These are phyloP conservation scores for Phytophthora sansomeana DNA, from an alignment of 352 stramenopile species.

Conservation along the genomic window DNA sequence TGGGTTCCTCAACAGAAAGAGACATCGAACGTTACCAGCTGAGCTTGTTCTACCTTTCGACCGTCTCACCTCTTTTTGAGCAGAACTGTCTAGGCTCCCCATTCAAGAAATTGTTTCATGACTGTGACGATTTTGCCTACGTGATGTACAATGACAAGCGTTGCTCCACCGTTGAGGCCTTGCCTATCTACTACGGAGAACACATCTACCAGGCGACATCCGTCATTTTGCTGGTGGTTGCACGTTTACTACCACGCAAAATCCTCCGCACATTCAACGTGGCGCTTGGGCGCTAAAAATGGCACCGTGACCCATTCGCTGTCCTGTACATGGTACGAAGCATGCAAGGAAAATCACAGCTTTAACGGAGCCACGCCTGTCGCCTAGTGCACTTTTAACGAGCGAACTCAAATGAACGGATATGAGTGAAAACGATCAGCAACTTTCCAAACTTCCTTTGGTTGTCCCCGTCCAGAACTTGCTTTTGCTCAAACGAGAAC, in stretches of 20 bases:
- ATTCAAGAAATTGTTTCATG: constrained; percentile 33
- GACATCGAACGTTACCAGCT: neutral
- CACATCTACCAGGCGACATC: constrained; percentile 29
- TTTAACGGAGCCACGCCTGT: constrained; percentile 22
- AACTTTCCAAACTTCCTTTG: too few relatives aligned
- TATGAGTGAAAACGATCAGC: too few relatives aligned
- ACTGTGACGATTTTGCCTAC: constrained; percentile 40
- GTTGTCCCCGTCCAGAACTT: too few relatives aligned
- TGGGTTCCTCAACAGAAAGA: constrained; percentile 11
- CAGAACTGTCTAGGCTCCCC: constrained; percentile 25
- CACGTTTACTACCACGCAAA: constrained; percentile 25
- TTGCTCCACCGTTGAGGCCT: constrained; percentile 20
- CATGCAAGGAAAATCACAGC: constrained; percentile 15
- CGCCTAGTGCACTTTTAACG: constrained; percentile 10
- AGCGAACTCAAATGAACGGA: too few relatives aligned
- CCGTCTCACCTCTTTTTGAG: too few relatives aligned
- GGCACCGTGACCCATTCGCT: constrained; percentile 16
- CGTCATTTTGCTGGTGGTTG: constrained; percentile 21
- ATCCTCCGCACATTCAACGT: constrained; percentile 42
- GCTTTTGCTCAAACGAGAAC: too few relatives aligned
- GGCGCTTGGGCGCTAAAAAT: constrained; percentile 17
- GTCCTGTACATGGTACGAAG: constrained; percentile 26
- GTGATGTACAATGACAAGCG: constrained; percentile 20
- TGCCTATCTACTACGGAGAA: constrained; percentile 28
- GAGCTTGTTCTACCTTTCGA: constrained; percentile 2